Percentiles rank a stretch among this genome's conserved stretches.
phyloP scores from a whole-genome alignment of 2,329 filamentous ascomycete genomes.

The Ophiostoma australiae region DNA sequence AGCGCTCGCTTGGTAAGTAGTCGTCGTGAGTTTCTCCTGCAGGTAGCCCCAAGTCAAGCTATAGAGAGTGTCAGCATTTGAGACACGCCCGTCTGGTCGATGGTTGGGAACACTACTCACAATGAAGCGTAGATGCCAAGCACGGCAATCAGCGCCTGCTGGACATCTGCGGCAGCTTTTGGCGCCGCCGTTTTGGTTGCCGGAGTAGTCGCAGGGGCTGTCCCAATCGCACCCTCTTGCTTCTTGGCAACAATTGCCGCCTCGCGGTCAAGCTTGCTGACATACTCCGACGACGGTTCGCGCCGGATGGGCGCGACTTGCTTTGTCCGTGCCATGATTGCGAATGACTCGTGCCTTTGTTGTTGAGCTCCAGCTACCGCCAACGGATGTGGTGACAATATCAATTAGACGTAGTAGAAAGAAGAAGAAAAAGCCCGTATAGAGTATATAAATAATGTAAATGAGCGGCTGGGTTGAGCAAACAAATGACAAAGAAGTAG shows the following conservation, averaged over 20 bases:
- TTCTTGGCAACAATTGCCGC: slow-evolving; percentile 28
- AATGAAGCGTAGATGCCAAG: slow-evolving; percentile 95
- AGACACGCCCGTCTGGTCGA: neutral
- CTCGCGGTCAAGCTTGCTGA: slow-evolving; percentile 44
- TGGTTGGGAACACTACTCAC: slow-evolving; percentile 47
- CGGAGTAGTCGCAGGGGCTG: neutral
- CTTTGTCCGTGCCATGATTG: slow-evolving; percentile 65
- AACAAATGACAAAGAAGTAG: neutral
- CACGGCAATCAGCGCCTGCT: slow-evolving; percentile 81
- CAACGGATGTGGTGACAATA: neutral
- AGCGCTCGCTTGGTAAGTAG: slow-evolving; percentile 60
- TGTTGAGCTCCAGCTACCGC: neutral
- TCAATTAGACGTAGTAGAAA: neutral
- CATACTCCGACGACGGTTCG: slow-evolving; percentile 62
- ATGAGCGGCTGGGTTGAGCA: slow-evolving; percentile 4
- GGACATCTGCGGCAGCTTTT: slow-evolving; percentile 45
- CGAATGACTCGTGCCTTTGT: neutral
- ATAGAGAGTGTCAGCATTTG: neutral
- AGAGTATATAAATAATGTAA: neutral
- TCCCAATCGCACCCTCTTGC: neutral
- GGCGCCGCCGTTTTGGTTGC: slow-evolving; percentile 15
- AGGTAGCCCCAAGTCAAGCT: slow-evolving; percentile 94
- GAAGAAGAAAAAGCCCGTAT: neutral
- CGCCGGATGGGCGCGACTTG: slow-evolving; percentile 55
- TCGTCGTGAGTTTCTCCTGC: slow-evolving; percentile 96